Percentiles rank a stretch among this genome's conserved stretches.
phyloP scores from a whole-genome alignment of 192 early-diverging fungal genomes.

The Coemansia sp. region DNA sequence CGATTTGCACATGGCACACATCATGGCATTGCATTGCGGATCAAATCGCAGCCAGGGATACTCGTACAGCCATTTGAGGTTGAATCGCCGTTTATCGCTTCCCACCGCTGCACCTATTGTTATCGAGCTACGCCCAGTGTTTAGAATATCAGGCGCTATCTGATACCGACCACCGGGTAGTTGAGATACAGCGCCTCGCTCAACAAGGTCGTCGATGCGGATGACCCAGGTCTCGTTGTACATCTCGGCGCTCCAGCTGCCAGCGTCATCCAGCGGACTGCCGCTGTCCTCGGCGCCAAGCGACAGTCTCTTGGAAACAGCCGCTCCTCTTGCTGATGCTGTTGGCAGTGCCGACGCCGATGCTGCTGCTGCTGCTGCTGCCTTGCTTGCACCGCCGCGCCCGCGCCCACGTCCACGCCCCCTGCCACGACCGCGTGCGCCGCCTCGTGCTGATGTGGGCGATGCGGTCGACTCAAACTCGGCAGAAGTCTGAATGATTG shows the following conservation, averaged over 20 bases:
- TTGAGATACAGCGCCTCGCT: conserved; percentile 18
- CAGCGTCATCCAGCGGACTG: not conserved
- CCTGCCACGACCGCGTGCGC: not conserved
- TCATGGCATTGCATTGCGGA: conserved; percentile 28
- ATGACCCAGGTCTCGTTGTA: conserved; percentile 14
- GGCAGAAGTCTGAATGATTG: no score
- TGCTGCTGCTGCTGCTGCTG: conserved; percentile 3
- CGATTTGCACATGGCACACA: conserved; percentile 39
- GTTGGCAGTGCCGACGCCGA: not conserved
- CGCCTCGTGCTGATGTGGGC: not conserved
- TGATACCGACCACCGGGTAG: conserved; percentile 1
- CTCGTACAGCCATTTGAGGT: conserved; percentile 48
- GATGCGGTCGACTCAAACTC: no score
- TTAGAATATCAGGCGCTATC: conserved; percentile 15
- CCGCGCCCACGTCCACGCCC: conserved; percentile 2
- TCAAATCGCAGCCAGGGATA: conserved; percentile 48
- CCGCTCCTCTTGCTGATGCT: not conserved
- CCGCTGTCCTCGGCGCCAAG: not conserved
- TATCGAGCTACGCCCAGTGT: conserved; percentile 31
- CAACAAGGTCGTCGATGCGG: conserved; percentile 33
- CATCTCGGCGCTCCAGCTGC: not conserved
- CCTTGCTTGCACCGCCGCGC: not conserved
- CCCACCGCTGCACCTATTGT: conserved; percentile 42
- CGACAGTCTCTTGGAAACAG: not conserved
- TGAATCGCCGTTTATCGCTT: conserved; percentile 47